Base-by-base conservation (phyloP, 768 basidiomycete genomes). In the Leccinellum rugosiceps region DNA sequence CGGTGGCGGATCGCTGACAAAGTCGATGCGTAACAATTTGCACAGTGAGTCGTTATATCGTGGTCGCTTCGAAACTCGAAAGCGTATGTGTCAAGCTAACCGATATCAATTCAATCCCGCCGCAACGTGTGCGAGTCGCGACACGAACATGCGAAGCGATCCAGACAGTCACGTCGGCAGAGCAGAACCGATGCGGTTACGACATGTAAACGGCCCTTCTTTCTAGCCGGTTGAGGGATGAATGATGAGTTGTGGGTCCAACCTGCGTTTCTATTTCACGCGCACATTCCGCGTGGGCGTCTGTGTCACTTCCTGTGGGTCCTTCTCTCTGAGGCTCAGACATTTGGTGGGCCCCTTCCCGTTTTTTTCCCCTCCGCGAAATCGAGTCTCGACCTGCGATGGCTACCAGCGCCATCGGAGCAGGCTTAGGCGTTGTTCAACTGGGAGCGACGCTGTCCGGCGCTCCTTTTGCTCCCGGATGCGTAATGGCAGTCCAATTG, bases 391-490 rank as follows among this genome's bases (percentile, higher is more conserved):
- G 14, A 19, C 26, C 17, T 13, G 45, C 21, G 26, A 69, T 71
- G 65, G 59, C 65, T n/a, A 57, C 62, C 5, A 30, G 44, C 26
- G 3, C 60, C 17, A 50, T 71, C 11, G 57, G 45, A 11, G 32
- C 72, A 0, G 17, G 64, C 2, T 19, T 75, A 15, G 66, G 68
- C 15, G 72, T 62, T 14, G 68, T 80, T 7, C 77, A 80, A 53
- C 58, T 82, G 32, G 78, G 75, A n/a, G 78, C 76, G 13, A 69
- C 77, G 14, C 50, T 78, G 0, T 74, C 70, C 3, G 80, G 80
- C 48, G 70, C 80, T 3, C 82, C 82, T 6, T 78, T 76, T 45
- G 75, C 77, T 26, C 73, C 78, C 0, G 73, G 78, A 4, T 78
- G 76, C 17, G 78, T 77, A 6, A 67, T 76, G 53, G 58, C 76